phyloP scores from a whole-genome alignment of 495 filamentous ascomycete genomes.

The Aspergillus homomorphus region DNA sequence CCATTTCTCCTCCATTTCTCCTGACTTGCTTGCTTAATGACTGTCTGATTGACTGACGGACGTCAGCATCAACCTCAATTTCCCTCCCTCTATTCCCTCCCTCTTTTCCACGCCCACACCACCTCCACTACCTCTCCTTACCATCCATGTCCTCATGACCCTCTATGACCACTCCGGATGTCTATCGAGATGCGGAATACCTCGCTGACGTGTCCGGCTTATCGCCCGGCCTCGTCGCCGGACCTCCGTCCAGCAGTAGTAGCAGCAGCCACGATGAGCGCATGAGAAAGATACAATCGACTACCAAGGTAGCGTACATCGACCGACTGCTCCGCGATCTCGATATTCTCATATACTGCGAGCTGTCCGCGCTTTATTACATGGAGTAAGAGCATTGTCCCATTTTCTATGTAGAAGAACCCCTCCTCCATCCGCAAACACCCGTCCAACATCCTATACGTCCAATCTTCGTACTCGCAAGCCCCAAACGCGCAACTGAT shows the following conservation, averaged over 20 bases:
- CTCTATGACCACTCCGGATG: constrained; percentile 52
- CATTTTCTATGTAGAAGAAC: neutral
- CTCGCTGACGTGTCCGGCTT: constrained; percentile 50
- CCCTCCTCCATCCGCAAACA: neutral
- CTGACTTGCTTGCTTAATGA: constrained; percentile 9
- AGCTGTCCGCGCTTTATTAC: constrained; percentile 82
- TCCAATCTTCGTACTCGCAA: too few species aligned
- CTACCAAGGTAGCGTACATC: constrained; percentile 56
- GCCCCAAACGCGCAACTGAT: neutral
- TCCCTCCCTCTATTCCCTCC: constrained; percentile 7
- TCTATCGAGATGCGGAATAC: constrained; percentile 52
- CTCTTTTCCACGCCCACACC: constrained; percentile 2
- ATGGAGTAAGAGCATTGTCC: constrained; percentile 71
- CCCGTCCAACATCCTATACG: constrained; percentile 5
- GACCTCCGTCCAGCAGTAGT: constrained; percentile 1
- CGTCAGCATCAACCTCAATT: neutral
- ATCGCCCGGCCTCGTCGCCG: constrained; percentile 32
- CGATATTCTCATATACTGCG: constrained; percentile 76
- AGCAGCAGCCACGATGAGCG: constrained; percentile 28
- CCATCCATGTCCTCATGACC: constrained; percentile 43
- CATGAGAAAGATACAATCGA: constrained; percentile 38
- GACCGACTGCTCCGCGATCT: constrained; percentile 67
- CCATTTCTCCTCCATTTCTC: constrained; percentile 11
- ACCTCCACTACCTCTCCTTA: constrained; percentile 5
- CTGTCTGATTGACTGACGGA: too few species aligned